phyloP scores from a whole-genome alignment of 2,329 filamentous ascomycete species.

The Orbilia javanica region DNA sequence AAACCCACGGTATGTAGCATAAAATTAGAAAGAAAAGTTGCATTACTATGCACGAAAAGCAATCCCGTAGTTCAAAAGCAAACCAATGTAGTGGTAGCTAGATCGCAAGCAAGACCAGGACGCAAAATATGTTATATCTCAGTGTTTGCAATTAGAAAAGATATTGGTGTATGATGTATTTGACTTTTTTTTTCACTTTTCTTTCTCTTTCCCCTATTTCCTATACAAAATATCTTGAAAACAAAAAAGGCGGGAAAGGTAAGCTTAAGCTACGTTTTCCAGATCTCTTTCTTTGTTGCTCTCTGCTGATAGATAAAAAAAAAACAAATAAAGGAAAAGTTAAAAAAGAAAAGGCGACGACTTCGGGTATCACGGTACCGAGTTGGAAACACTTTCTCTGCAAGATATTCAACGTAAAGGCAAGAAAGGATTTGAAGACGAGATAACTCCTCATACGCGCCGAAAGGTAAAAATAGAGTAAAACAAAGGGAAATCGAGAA shows the following conservation, averaged over 20 bases:
- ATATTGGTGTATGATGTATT: not conserved
- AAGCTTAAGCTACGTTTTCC: not conserved
- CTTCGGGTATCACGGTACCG: slow-evolving; percentile 56
- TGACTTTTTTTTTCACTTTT: too few species aligned
- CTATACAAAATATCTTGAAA: not conserved
- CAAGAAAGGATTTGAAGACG: slow-evolving; percentile 28
- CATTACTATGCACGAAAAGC: too few species aligned
- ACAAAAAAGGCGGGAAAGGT: not conserved
- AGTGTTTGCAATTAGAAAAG: not conserved
- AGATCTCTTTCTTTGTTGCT: not conserved
- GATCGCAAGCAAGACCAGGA: too few species aligned
- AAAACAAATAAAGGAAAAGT: not conserved
- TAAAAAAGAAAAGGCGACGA: slow-evolving; percentile 18
- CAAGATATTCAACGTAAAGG: slow-evolving; percentile 12
- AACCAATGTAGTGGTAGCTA: too few species aligned
- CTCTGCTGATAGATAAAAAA: not conserved
- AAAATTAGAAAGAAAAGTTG: too few species aligned
- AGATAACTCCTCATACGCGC: slow-evolving; percentile 51
- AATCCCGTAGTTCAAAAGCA: not conserved
- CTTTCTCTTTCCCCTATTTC: slow-evolving; percentile 11
- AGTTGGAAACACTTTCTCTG: slow-evolving; percentile 15
- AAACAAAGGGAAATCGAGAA: slow-evolving; percentile 9
- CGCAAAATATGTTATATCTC: too few species aligned
- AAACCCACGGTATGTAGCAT: too few species aligned
- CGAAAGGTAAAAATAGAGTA: slow-evolving; percentile 12